Percentiles rank a stretch among this genome's conserved stretches.
Evolutionary conservation across 2,329 filamentous ascomycete genomes (phyloP).

Genomic region (Aureobasidium leucospermi): DNA sequence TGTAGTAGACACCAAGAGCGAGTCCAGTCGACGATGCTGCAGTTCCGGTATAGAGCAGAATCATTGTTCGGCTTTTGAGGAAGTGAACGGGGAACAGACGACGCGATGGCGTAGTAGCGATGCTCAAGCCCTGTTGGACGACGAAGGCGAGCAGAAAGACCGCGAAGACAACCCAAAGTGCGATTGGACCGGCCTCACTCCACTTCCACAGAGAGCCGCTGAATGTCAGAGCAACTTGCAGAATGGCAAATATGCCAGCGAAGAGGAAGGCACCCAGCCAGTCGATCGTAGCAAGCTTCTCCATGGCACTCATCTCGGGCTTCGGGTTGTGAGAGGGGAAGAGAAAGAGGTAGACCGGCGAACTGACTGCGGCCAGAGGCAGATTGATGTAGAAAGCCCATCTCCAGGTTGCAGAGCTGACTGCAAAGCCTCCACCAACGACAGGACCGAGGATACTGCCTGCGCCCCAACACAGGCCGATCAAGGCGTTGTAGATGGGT

Average conservation of each 20-base stretch:
- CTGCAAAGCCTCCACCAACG: slow-evolving; percentile 27
- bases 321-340: slow-evolving; percentile 28
- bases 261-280: slow-evolving; percentile 40
- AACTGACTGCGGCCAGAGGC: slow-evolving; percentile 35
- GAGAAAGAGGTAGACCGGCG: slow-evolving; percentile 39
- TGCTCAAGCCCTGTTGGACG: slow-evolving; percentile 44
- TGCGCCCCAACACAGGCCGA: slow-evolving; percentile 22
- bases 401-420: slow-evolving; percentile 24
- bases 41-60: neutral
- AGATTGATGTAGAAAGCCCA: slow-evolving; percentile 52
- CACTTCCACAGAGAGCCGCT: slow-evolving; percentile 45
- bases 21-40: neutral
- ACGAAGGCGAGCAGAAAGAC: slow-evolving; percentile 38
- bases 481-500: slow-evolving; percentile 13
- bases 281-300: slow-evolving; percentile 29
- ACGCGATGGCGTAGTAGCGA: slow-evolving; percentile 38
- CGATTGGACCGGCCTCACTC: slow-evolving; percentile 38
- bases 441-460: slow-evolving; percentile 26
- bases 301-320: neutral
- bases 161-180: slow-evolving; percentile 41
- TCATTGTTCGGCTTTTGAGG: neutral
- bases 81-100: slow-evolving; percentile 47
- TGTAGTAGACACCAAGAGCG: slow-evolving; percentile 39
- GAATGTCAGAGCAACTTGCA: slow-evolving; percentile 46
- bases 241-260: slow-evolving; percentile 33